Base-by-base conservation (phyloP, 257 asterid species). In the Solanum ossicruentum region DNA sequence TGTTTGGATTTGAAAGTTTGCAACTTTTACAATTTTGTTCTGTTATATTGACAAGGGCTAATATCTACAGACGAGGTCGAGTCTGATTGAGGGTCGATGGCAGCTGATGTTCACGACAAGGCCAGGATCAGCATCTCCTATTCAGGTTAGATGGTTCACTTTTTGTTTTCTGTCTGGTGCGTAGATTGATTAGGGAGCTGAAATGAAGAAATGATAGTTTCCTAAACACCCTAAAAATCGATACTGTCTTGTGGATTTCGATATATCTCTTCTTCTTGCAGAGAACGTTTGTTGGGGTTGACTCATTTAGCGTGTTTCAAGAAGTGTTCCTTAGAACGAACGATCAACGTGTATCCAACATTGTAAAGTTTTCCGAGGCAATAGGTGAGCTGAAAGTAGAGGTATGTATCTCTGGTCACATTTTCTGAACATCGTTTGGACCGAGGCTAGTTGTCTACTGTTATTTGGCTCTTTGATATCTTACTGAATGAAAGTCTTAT, bases 281-380 rank as follows among this genome's bases (percentile, higher is more conserved):
- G 98, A 94, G 98, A 88, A 96, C 97, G 9, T 96, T 96, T 89
- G 98, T 96, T 60, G 98, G 98, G 87, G 95, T 96, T 60, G 98
- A 96, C 87, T 91, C 94, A 12, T 96, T 96, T 88, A 90, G 92
- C 81, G 98, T 96, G 41, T 93, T 91, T 89, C 99, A 96, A 89
- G 98, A 96, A 90, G 95, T 94, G 43, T 95, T 87, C 86, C 97
- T 96, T 89, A 92, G 88, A 71, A 92, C 93, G 3, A 89, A 90
- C 70, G 93, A 94, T 77, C 98, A 94, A 23, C 98, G 98, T 12
- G 98, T 96, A 57, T 94, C 99, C 88, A 96, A 96, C 85, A 91
- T 94, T 41, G 97, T 94, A 6, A 93, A 88, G 82, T 94, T 96
- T 87, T 96, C 98, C 12, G 96, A 93, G 84, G 87, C 89, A 52